Evolutionary conservation across 441 rosid genomes (phyloP), one percentile per base, ranked within the genome.

Genomic region (Isatis lusitanica): DNA sequence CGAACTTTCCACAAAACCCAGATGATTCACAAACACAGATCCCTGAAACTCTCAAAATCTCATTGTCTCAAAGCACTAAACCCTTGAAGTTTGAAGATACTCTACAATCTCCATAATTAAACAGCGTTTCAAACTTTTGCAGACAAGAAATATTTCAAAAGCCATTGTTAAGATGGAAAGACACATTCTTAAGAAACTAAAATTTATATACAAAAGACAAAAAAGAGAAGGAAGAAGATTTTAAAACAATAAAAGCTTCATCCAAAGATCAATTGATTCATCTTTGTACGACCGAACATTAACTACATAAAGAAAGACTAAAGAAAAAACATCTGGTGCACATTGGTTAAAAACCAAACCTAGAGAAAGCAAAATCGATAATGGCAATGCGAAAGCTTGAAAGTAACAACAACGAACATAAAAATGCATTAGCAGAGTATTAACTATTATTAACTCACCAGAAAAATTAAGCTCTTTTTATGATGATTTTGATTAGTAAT

Each of bases 1-100:
- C 61, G n/a, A 75, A 75, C 44, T 69, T 75, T 75, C 21, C 61
- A 74, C 17, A 67, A 55, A 74, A 61, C 73, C 73, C 46, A 74
- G 73, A 40, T 50, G 73, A 30, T 53, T 73, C 42, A 65, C 65
- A 65, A 28, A 58, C 77, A 66, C 66, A 57, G 60, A 66, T 66
- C 78, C 70, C 67, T 0, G 28, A 48, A 67, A 51, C n/a, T 39
- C 73, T 74, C 64, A 65, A 63, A 38, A 26, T 70, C 47, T 56
- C 28, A 42, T 68, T 28, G 26, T 51, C 52, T 42, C 71, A 38
- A 36, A 65, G 58, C 66, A 65, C 52, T 65, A 73, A 33, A 26
- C 71, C 44, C 55, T 73, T 55, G 15, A 63, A 65, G 47, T 72
- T 42, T 42, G 24, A 21, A 21, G 24, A 21, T 21, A 21, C 24